phyloP scores from a whole-genome alignment of 1,284 basidiomycete genomes.

The Ceratobasidium sp. region DNA sequence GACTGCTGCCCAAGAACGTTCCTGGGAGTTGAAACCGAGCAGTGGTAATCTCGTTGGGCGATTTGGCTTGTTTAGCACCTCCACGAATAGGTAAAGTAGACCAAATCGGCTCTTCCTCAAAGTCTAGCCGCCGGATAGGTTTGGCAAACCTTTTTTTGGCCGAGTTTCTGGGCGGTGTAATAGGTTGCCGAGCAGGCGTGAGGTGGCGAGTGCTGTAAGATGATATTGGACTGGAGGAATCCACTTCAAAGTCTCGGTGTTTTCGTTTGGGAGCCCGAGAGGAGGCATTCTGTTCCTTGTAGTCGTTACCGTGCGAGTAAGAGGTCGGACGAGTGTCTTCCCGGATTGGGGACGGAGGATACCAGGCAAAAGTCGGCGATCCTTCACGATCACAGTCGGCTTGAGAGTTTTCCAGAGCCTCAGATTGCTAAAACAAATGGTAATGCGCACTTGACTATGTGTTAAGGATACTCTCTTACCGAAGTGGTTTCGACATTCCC shows the following conservation, averaged over 20 bases:
- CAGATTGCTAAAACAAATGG: neutral
- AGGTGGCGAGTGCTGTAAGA: neutral
- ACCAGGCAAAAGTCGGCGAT: neutral
- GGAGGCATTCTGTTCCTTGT: too few species aligned
- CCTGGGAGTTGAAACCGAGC: slow-evolving; percentile 25
- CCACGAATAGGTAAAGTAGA: slow-evolving; percentile 20
- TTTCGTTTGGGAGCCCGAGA: too few species aligned
- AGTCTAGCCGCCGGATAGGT: neutral
- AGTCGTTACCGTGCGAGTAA: neutral
- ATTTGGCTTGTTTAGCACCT: neutral
- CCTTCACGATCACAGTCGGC: neutral
- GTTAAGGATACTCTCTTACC: neutral
- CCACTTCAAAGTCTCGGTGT: neutral
- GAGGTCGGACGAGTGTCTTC: neutral
- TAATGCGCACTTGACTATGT: neutral
- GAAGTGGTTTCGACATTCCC: neutral
- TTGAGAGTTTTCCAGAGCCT: neutral
- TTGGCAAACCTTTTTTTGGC: neutral
- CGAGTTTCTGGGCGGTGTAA: neutral
- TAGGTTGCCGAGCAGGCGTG: neutral
- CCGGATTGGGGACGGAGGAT: neutral
- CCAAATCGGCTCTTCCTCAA: slow-evolving; percentile 31
- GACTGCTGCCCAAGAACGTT: slow-evolving; percentile 23
- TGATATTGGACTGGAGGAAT: neutral
- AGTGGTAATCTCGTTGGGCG: neutral